Evolutionary conservation across 352 stramenopile genomes (phyloP).

Genomic region (Nothophytophthora sp.): DNA sequence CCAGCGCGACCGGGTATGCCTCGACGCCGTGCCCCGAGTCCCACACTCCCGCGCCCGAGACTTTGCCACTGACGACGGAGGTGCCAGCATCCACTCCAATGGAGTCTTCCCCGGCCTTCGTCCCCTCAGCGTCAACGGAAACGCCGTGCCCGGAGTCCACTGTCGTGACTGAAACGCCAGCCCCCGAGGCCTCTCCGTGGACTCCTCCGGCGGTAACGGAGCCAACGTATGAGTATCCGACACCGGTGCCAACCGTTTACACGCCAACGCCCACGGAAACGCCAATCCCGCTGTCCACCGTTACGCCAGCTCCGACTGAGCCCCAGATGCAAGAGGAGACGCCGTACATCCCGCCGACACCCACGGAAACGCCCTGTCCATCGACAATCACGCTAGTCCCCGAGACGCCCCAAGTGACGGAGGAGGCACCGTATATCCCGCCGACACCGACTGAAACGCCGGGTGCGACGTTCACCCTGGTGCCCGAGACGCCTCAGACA

Average conservation of each 20-base stretch:
- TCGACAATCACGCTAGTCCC: neutral
- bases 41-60: neutral
- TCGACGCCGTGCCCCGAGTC: slow-evolving; percentile 1
- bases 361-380: too few species aligned
- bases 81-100: neutral
- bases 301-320: too few species aligned
- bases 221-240: too few species aligned
- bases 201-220: too few species aligned
- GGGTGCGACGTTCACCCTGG: too few species aligned
- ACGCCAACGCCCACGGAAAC: too few species aligned
- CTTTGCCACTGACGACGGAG: neutral
- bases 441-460: neutral
- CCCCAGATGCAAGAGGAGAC: neutral
- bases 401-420: slow-evolving; percentile 1
- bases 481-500: too few species aligned
- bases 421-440: neutral
- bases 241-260: too few species aligned
- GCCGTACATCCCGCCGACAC: neutral
- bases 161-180: neutral
- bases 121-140: too few species aligned
- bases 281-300: too few species aligned
- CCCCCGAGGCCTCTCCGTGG: too few species aligned
- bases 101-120: neutral
- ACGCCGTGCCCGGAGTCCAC: slow-evolving; percentile 11
- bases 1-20: slow-evolving; percentile 20